These are phyloP conservation scores for Aspergillus ochraceus DNA, from an alignment of 2,329 filamentous ascomycete genomes.

Conservation along the genomic window DNA sequence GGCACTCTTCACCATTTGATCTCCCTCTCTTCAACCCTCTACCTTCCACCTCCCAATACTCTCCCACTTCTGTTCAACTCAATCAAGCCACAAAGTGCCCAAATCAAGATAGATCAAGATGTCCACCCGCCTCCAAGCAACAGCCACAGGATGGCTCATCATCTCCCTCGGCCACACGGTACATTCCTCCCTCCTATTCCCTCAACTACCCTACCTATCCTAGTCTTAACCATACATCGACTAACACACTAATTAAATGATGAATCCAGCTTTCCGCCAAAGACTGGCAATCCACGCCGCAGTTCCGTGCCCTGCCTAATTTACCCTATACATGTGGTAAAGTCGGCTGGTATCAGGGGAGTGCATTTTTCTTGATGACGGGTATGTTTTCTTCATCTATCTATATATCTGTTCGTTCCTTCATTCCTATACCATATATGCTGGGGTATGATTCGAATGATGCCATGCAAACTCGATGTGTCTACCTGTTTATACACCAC, in stretches of 20 bases:
- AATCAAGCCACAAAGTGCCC: neutral
- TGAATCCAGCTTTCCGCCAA: slow-evolving; percentile 10
- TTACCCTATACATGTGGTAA: slow-evolving; percentile 24
- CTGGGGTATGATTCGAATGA: no score
- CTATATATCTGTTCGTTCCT: neutral
- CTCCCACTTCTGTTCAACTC: neutral
- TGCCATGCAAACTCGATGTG: no score
- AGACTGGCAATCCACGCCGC: slow-evolving; percentile 19
- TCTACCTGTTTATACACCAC: no score
- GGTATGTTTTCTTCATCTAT: slow-evolving; percentile 9
- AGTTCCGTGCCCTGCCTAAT: slow-evolving; percentile 22
- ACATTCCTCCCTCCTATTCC: neutral
- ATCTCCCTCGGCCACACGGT: slow-evolving; percentile 21
- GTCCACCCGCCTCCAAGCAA: slow-evolving; percentile 14
- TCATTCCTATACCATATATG: neutral
- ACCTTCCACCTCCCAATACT: neutral
- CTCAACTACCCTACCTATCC: neutral
- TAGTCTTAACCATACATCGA: neutral
- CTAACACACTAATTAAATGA: neutral
- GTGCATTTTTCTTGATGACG: slow-evolving; percentile 23
- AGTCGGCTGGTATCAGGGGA: slow-evolving; percentile 29
- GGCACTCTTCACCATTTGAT: neutral
- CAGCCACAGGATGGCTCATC: slow-evolving; percentile 17
- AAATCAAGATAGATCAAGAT: neutral
- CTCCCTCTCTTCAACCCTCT: neutral